Evolutionary conservation across 768 basidiomycete genomes (phyloP).

Genomic region (Solioccasus polychromus): DNA sequence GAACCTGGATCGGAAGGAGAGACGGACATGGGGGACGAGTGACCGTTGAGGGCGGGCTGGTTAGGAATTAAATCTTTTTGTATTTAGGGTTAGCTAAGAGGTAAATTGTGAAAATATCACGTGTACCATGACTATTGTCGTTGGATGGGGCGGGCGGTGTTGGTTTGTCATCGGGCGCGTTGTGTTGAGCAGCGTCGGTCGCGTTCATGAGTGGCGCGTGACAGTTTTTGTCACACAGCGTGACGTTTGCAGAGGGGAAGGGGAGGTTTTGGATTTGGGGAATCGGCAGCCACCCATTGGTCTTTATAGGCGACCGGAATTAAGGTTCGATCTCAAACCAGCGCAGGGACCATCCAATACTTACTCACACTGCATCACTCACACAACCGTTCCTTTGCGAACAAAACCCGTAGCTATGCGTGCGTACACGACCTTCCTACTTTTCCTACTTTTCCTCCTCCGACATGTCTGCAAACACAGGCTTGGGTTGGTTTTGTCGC

Average conservation of each 20-base stretch:
- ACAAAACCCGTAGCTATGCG: constrained; percentile 5
- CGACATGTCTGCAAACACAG: constrained; percentile 70
- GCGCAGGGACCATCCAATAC: constrained; percentile 65
- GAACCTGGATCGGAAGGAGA: constrained; percentile 51
- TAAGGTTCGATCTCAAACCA: constrained; percentile 79
- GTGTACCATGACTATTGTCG: constrained; percentile 40
- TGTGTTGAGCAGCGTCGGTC: constrained; percentile 31
- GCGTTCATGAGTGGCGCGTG: constrained; percentile 72
- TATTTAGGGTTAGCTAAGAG: constrained; percentile 40
- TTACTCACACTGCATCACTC: constrained; percentile 33
- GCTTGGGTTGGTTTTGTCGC: constrained; percentile 80
- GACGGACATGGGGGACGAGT: constrained; percentile 38
- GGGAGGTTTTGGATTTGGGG: constrained; percentile 64
- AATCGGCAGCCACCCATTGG: constrained; percentile 64
- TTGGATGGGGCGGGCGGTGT: constrained; percentile 16
- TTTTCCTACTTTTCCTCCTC: constrained; percentile 58
- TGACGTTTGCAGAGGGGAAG: constrained; percentile 49
- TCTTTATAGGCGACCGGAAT: constrained; percentile 79
- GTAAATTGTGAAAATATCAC: constrained; percentile 32
- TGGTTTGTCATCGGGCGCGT: constrained; percentile 34
- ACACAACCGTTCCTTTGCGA: constrained; percentile 8
- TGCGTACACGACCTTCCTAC: constrained; percentile 36
- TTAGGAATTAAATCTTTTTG: constrained; percentile 20
- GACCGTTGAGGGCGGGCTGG: constrained; percentile 32
- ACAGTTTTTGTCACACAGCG: constrained; percentile 60